These are phyloP conservation scores for Backusella parvicylindrica DNA, from an alignment of 192 early-diverging fungal species.

Conservation along the genomic window DNA sequence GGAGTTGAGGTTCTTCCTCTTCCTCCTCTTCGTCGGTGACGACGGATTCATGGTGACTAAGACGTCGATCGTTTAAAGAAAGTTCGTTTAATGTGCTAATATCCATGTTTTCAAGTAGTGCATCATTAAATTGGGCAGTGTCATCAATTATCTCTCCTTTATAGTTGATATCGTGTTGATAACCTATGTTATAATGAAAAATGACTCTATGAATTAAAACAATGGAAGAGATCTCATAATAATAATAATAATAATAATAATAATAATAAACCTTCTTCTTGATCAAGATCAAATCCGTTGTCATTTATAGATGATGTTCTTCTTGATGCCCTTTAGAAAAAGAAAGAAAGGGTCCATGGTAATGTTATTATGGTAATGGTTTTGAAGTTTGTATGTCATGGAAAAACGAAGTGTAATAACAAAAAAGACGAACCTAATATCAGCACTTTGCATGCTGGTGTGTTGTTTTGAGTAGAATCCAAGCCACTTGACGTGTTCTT, in stretches of 20 bases:
- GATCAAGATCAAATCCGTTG: neutral
- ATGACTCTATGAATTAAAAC: neutral
- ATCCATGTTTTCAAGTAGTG: neutral
- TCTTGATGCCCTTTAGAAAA: neutral
- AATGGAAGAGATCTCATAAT: too few species aligned
- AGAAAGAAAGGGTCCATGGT: neutral
- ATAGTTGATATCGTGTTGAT: neutral
- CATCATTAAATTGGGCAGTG: neutral
- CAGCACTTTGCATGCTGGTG: slow-evolving; percentile 19
- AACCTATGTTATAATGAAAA: neutral
- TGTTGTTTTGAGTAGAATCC: neutral
- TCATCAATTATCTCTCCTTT: neutral
- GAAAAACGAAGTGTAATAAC: neutral
- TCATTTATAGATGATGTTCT: slow-evolving; percentile 4
- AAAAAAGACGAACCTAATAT: neutral
- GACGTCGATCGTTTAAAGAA: neutral
- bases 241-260: too few species aligned
- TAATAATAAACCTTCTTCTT: neutral
- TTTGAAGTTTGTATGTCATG: neutral
- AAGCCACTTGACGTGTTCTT: slow-evolving; percentile 6
- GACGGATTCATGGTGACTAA: neutral
- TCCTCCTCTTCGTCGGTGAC: neutral
- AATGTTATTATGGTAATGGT: neutral
- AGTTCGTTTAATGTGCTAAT: neutral
- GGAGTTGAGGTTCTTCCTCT: slow-evolving; percentile 6